Base-by-base conservation (phyloP, 148 eudicot species). In the Tetragonia tetragonoides region DNA sequence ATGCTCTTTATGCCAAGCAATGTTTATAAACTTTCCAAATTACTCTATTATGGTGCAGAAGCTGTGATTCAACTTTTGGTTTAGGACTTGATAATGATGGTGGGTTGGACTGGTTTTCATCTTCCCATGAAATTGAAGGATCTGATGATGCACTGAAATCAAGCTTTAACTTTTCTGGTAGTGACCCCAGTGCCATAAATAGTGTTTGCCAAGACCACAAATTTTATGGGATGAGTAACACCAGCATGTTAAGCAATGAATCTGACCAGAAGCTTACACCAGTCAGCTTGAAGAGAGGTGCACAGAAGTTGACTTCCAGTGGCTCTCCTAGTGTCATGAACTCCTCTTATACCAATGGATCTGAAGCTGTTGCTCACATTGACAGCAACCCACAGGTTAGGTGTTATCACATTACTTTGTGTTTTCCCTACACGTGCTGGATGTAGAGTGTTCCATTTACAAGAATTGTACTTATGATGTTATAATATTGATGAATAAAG, bases 21-120 rank as follows among this genome's bases (percentile, higher is more conserved):
- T 73, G n/a, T 40, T 60, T 42, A 34, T 68, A 37, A 53, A 63
- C 66, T 71, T 63, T 10, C 11, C 49, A 6, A 17, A n/a, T 51
- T 47, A 20, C 20, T 72, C 11, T 75, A 53, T 21, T n/a, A 24
- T 71, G 67, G 69, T 79, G 76, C 91, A 91, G 97, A 77, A 88
- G 86, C 80, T 91, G 97, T 85, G 99, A 93, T 81, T 93, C 97
- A 46, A 86, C 93, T 70, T 91, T 95, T 82, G 99, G 91, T 70
- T 83, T 91, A 7, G 83, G 82, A 49, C 56, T 84, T 34, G 86
- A 84, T 74, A 87, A 89, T 80, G 89, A 84, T 79, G 91, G 86
- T 81, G 89, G 85, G 6, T 57, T 90, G 70, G 80, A 82, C 65
- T 95, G 97, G 97, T 87, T 90, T 81, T 78, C 91, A 63, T 81